Percentiles rank a stretch among this genome's conserved stretches.
These are phyloP conservation scores for Clonostachys rosea DNA, from an alignment of 2,329 filamentous ascomycete genomes.

Conservation along the genomic window DNA sequence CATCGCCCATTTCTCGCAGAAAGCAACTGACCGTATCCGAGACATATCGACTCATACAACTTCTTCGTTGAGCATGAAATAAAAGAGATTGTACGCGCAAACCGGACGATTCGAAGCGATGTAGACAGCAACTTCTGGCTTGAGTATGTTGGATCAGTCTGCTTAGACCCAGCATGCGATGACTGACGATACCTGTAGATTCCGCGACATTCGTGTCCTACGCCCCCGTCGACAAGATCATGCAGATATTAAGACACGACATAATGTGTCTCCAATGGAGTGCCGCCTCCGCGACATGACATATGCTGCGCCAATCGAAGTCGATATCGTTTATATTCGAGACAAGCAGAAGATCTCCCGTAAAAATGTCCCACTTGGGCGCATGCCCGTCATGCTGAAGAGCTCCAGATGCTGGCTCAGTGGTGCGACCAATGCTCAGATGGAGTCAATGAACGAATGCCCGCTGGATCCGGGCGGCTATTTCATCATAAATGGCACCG, in stretches of 20 bases:
- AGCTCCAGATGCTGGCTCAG: slow-evolving; percentile 89
- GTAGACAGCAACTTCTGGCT: slow-evolving; percentile 91
- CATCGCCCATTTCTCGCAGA: not conserved
- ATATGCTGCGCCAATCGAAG: slow-evolving; percentile 91
- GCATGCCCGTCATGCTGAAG: slow-evolving; percentile 94
- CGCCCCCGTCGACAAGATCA: slow-evolving; percentile 75
- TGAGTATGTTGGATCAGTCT: slow-evolving; percentile 41
- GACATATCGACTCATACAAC: slow-evolving; percentile 96
- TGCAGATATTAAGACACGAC: slow-evolving; percentile 64
- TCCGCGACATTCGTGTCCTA: slow-evolving; percentile 85
- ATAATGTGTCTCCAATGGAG: slow-evolving; percentile 88
- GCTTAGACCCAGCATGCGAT: not conserved
- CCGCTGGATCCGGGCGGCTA: slow-evolving; percentile 95
- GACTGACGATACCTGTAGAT: slow-evolving; percentile 25
- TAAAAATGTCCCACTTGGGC: slow-evolving; percentile 75
- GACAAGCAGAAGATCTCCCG: slow-evolving; percentile 72
- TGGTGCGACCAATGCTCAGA: slow-evolving; percentile 78
- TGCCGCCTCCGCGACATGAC: slow-evolving; percentile 95
- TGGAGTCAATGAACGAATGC: slow-evolving; percentile 93
- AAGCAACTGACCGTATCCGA: slow-evolving; percentile 11
- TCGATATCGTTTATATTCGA: slow-evolving; percentile 87
- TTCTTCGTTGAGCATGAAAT: slow-evolving; percentile 96
- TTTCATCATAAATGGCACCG: slow-evolving; percentile 95
- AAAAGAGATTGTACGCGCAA: slow-evolving; percentile 93
- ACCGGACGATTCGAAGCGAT: slow-evolving; percentile 84